Evolutionary conservation across 495 filamentous ascomycete genomes (phyloP).

Genomic region (Aspergillus panamensis): DNA sequence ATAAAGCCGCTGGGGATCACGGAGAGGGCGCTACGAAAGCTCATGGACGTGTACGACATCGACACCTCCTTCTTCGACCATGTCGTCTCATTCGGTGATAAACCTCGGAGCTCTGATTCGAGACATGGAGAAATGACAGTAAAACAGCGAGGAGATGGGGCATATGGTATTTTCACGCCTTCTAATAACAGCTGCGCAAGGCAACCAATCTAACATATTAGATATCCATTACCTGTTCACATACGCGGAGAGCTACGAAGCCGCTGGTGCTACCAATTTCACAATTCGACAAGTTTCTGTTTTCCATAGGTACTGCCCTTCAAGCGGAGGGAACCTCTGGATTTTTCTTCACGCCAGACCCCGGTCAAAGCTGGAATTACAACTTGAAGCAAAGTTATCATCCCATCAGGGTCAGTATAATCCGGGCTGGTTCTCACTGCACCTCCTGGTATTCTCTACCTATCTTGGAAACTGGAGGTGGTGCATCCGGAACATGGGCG

Average conservation of each 20-base stretch:
- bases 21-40: slow-evolving; percentile 3
- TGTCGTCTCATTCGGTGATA: slow-evolving; percentile 20
- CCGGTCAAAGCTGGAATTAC: slow-evolving; percentile 11
- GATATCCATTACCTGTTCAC: slow-evolving; percentile 18
- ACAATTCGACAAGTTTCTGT: slow-evolving; percentile 21
- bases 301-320: slow-evolving; percentile 19
- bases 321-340: slow-evolving; percentile 18
- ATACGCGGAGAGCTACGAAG: slow-evolving; percentile 9
- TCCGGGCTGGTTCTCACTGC: slow-evolving; percentile 12
- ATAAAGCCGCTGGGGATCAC: slow-evolving; percentile 17
- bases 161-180: slow-evolving; percentile 16
- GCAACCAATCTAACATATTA: background rate
- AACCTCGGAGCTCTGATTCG: slow-evolving; percentile 20
- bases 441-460: slow-evolving; percentile 7
- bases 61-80: slow-evolving; percentile 13
- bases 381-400: slow-evolving; percentile 3
- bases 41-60: slow-evolving; percentile 14
- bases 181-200: too few species aligned
- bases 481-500: slow-evolving; percentile 13
- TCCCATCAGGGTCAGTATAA: background rate
- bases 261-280: slow-evolving; percentile 1
- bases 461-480: slow-evolving; percentile 16
- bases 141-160: slow-evolving; percentile 11
- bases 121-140: slow-evolving; percentile 18
- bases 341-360: slow-evolving; percentile 18